phyloP scores from a whole-genome alignment of 2,329 filamentous ascomycete genomes.

The Phaeoacremonium minimum region DNA sequence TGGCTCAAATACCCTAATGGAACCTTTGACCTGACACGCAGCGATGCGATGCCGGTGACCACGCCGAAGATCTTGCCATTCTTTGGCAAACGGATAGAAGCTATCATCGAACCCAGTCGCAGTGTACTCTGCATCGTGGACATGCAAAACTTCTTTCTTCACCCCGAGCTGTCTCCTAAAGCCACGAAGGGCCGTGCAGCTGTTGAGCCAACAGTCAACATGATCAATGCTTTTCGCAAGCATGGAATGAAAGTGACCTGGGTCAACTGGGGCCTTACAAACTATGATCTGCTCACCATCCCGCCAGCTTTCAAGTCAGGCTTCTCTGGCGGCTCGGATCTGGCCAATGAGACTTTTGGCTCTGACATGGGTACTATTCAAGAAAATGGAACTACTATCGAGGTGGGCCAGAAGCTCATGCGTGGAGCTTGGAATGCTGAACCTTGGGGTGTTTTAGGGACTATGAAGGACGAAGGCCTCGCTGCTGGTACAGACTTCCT shows the following conservation, averaged over 20 bases:
- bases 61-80: slow-evolving; percentile 21
- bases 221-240: slow-evolving; percentile 18
- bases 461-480: slow-evolving; percentile 17
- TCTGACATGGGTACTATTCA: slow-evolving; percentile 21
- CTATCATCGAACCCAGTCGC: slow-evolving; percentile 18
- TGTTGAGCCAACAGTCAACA: slow-evolving; percentile 20
- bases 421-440: slow-evolving; percentile 21
- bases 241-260: slow-evolving; percentile 20
- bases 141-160: slow-evolving; percentile 24
- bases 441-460: slow-evolving; percentile 19
- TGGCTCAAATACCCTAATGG: slow-evolving; percentile 17
- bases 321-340: slow-evolving; percentile 15
- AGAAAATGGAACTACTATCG: slow-evolving; percentile 13
- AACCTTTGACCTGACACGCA: slow-evolving; percentile 23
- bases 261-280: slow-evolving; percentile 22
- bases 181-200: slow-evolving; percentile 16
- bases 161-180: slow-evolving; percentile 16
- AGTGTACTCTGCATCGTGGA: slow-evolving; percentile 20
- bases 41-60: slow-evolving; percentile 17
- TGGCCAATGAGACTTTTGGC: slow-evolving; percentile 18
- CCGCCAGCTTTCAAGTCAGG: slow-evolving; percentile 19
- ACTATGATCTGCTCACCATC: slow-evolving; percentile 21
- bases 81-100: slow-evolving; percentile 15
- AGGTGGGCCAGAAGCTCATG: slow-evolving; percentile 18
- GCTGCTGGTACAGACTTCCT: slow-evolving; percentile 18